phyloP scores from a whole-genome alignment of 2,329 filamentous ascomycete species.

The Talaromyces sp. region DNA sequence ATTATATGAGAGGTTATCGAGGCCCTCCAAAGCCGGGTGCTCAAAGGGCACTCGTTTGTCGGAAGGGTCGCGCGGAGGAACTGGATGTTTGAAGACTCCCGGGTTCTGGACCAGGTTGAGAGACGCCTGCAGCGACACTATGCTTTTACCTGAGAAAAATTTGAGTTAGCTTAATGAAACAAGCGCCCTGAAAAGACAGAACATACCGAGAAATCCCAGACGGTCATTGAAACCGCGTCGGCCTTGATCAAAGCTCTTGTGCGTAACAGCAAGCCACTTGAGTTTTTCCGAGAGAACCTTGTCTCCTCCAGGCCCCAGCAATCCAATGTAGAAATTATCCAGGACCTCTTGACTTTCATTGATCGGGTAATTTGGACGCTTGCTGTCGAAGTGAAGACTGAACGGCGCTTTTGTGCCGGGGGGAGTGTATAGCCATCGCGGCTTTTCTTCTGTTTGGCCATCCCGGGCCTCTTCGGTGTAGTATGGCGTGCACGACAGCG shows the following conservation, averaged over 20 bases:
- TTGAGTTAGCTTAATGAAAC: neutral
- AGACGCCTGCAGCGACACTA: conserved; percentile 60
- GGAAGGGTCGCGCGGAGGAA: conserved; percentile 36
- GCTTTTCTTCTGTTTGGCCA: conserved; percentile 34
- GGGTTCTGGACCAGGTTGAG: conserved; percentile 54
- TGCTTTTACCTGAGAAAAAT: conserved; percentile 50
- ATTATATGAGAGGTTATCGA: conserved; percentile 63
- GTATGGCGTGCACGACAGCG: conserved; percentile 21
- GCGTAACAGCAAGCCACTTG: conserved; percentile 94
- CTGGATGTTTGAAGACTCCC: conserved; percentile 24
- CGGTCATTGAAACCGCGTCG: conserved; percentile 91
- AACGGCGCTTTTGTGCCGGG: conserved; percentile 64
- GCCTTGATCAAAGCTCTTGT: conserved; percentile 97
- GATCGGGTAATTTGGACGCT: conserved; percentile 50
- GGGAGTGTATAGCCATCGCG: conserved; percentile 68
- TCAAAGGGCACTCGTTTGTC: conserved; percentile 60
- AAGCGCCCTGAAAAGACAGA: neutral
- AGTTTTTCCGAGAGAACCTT: conserved; percentile 78
- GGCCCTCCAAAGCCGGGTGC: conserved; percentile 64
- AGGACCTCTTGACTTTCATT: conserved; percentile 71
- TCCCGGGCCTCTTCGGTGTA: conserved; percentile 20
- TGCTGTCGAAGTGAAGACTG: conserved; percentile 27
- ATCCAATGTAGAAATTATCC: conserved; percentile 68
- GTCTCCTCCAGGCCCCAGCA: conserved; percentile 69
- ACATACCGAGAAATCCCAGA: conserved; percentile 77